phyloP scores from a whole-genome alignment of 129 eudicot genomes.

The Sambucus nigra region DNA sequence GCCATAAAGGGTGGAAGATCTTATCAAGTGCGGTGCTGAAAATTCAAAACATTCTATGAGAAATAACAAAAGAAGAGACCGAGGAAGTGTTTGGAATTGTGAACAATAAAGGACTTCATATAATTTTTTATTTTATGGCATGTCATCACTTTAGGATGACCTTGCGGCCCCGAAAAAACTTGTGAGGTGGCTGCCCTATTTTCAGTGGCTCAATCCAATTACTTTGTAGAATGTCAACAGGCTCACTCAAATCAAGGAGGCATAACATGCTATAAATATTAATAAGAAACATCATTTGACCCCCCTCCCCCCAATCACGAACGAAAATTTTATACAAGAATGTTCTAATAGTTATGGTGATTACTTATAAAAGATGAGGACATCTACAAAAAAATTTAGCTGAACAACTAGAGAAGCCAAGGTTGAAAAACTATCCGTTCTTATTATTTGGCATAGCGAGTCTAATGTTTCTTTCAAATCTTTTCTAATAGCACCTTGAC shows the following conservation, averaged over 20 bases:
- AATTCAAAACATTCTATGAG: constrained; percentile 15
- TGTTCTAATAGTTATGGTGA: background rate
- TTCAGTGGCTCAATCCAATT: too few species aligned
- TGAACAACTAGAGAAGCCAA: constrained; percentile 44
- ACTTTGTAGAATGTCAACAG: too few species aligned
- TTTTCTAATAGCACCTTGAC: constrained; percentile 62
- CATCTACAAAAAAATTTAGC: constrained; percentile 60
- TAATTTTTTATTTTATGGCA: too few species aligned
- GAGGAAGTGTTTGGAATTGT: too few species aligned
- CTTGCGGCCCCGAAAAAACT: background rate
- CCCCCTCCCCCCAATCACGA: constrained; percentile 3
- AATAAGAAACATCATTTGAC: background rate
- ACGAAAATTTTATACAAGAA: too few species aligned
- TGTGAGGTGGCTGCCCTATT: too few species aligned
- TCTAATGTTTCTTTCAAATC: constrained; percentile 37
- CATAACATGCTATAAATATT: background rate
- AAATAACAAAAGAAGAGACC: constrained; percentile 5
- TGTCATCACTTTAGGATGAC: background rate
- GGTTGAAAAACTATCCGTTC: constrained; percentile 33
- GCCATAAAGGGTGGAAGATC: constrained; percentile 44
- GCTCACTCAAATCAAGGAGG: too few species aligned
- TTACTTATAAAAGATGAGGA: constrained; percentile 80
- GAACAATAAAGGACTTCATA: too few species aligned
- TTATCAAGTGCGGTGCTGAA: constrained; percentile 72
- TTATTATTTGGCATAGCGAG: constrained; percentile 44